phyloP scores from a whole-genome alignment of 108 stramenopile genomes.

The Seminavis robusta region DNA sequence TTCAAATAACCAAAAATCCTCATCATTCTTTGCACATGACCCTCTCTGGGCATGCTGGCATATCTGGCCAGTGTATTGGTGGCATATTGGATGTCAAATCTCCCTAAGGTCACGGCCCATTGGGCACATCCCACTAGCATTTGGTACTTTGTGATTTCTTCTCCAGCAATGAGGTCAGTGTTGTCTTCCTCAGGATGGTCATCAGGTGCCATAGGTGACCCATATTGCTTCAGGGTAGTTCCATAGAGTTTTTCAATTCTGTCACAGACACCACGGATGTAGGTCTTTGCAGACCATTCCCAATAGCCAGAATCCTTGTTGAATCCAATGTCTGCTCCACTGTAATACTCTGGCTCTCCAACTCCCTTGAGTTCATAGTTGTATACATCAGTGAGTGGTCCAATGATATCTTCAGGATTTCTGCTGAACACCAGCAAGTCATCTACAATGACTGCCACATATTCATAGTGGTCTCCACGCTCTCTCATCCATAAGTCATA shows the following conservation, averaged over 20 bases:
- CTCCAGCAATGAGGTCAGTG: constrained; percentile 4
- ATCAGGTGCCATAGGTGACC: neutral
- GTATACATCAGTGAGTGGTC: neutral
- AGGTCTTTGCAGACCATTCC: neutral
- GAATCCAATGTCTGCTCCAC: neutral
- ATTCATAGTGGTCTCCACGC: neutral
- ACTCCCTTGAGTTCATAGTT: constrained; percentile 3
- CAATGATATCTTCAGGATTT: neutral
- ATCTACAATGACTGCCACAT: neutral
- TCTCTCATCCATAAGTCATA: constrained; percentile 15
- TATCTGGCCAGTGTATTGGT: constrained; percentile 23
- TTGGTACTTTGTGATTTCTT: constrained; percentile 11
- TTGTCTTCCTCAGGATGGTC: constrained; percentile 29
- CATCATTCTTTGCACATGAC: constrained; percentile 33
- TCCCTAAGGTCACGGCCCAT: constrained; percentile 27
- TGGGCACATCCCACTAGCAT: constrained; percentile 9
- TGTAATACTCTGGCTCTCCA: constrained; percentile 2
- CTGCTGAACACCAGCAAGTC: neutral
- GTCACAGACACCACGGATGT: neutral
- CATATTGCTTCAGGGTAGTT: neutral
- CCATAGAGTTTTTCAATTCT: neutral
- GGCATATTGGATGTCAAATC: constrained; percentile 35
- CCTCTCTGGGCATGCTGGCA: constrained; percentile 26
- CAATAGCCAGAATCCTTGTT: too few relatives aligned
- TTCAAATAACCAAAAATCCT: constrained; percentile 37